phyloP scores from a whole-genome alignment of 805 yeast species.

The Maudiozyma saulgeensis region DNA sequence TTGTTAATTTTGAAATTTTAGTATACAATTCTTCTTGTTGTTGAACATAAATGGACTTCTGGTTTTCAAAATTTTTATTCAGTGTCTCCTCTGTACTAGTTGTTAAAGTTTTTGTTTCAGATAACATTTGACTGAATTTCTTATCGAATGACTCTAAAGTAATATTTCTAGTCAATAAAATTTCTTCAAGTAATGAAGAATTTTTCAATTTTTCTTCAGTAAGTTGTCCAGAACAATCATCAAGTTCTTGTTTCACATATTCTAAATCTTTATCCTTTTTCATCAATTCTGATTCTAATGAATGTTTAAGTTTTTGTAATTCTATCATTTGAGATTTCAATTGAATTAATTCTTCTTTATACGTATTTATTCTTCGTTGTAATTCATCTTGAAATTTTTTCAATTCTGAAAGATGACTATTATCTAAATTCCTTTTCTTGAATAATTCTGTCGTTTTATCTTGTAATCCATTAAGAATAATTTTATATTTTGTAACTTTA shows the following conservation, averaged over 20 bases:
- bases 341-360: conserved; percentile 14
- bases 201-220: conserved; percentile 39
- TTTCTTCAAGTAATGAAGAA: conserved; percentile 16
- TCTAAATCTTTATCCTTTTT: conserved; percentile 29
- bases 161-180: conserved; percentile 8
- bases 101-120: not conserved
- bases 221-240: conserved; percentile 37
- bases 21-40: not conserved
- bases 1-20: not conserved
- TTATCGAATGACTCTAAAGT: not conserved
- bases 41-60: not conserved
- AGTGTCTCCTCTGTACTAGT: not conserved
- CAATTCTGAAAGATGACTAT: conserved; percentile 13
- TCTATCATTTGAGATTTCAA: conserved; percentile 20
- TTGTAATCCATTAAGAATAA: conserved; percentile 16
- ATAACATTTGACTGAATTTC: not conserved
- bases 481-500: conserved; percentile 18
- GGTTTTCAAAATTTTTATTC: not conserved
- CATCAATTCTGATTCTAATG: conserved; percentile 12
- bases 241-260: conserved; percentile 29
- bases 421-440: conserved; percentile 19
- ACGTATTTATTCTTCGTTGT: conserved; percentile 10
- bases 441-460: conserved; percentile 14
- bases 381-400: conserved; percentile 17
- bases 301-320: conserved; percentile 18